Evolutionary conservation across 2,329 filamentous ascomycete genomes (phyloP).

Genomic region (Neodidymelliopsis sp.): DNA sequence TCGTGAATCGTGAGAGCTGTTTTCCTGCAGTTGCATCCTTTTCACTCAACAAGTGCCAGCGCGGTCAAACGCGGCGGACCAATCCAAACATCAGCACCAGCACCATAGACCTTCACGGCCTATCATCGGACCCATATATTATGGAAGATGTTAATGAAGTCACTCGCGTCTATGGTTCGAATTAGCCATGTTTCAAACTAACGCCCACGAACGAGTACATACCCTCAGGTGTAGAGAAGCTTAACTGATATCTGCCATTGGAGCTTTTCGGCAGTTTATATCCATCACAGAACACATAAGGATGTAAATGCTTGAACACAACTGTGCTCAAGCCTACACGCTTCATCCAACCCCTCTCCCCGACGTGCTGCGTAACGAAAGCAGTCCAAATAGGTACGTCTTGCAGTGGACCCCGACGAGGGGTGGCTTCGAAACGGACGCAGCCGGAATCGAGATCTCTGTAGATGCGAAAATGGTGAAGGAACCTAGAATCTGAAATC

Average conservation of each 20-base stretch:
- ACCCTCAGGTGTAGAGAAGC: constrained; percentile 44
- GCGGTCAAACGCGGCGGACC: constrained; percentile 12
- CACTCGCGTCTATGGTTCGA: constrained; percentile 31
- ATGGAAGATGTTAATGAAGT: constrained; percentile 45
- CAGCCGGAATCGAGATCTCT: constrained; percentile 59
- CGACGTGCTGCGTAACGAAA: constrained; percentile 53
- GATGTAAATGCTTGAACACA: constrained; percentile 59
- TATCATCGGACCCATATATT: constrained; percentile 29
- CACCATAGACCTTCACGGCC: constrained; percentile 1
- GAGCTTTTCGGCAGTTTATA: constrained; percentile 52
- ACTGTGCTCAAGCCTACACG: constrained; percentile 53
- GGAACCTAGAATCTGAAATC: constrained; percentile 60
- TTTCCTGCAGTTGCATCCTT: constrained; percentile 11
- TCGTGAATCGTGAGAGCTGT: constrained; percentile 25
- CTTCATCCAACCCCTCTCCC: constrained; percentile 58
- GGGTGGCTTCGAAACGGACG: constrained; percentile 64
- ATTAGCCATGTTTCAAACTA: background rate
- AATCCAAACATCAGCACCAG: background rate
- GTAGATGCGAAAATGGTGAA: constrained; percentile 64
- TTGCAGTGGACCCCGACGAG: constrained; percentile 60
- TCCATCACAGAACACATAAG: constrained; percentile 61
- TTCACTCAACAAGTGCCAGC: background rate
- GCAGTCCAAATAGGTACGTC: constrained; percentile 67
- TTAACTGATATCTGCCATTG: constrained; percentile 44
- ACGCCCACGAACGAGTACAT: constrained; percentile 9